Base-by-base conservation (phyloP, 805 yeast species). In the Zygotorulaspora florentina region DNA sequence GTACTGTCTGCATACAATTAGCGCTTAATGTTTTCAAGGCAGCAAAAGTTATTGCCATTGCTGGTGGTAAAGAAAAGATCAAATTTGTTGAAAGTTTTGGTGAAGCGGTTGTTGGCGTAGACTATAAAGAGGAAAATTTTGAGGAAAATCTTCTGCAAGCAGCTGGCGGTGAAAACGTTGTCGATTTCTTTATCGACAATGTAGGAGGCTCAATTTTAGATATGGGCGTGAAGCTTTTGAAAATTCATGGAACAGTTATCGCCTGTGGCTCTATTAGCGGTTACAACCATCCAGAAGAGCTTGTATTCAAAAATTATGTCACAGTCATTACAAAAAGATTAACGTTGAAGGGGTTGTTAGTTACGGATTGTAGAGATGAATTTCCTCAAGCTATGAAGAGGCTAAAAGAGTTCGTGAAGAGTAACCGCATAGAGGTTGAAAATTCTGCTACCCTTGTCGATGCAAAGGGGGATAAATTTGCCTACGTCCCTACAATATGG, bases 211-310 rank as follows among this genome's bases (percentile, higher is more conserved):
- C 71, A 42, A 69, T 76, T 16, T 68, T 81, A 55, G 78, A 75
- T 52, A 61, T 67, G 20, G 74, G 75, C 42, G 57, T 72, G 46
- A 47, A 48, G 10, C 45, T 57, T 40, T 39, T 67, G 48, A 76
- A 69, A 51, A 61, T 59, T 7, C 60, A 57, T 33, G 81, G 79
- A 35, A 65, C 60, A 29, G 65, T 83, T 34, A 58, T 80, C 44
- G 81, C 79, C n/a, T 79, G 85, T 65, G 87, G 87, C 50, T 72
- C 81, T 11, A 79, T 82, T 49, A 64, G 85, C 27, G 77, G 78
- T 40, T 81, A 80, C 61, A 77, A 80, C 56, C 74, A 74, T 49
- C 47, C 54, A 10, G 56, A 56, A 8, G 66, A 68, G 42, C 55
- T 62, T 16, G 65, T 57, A 1, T 69, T 77, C 54, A 62, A 62